These are phyloP conservation scores for Ceratocystis harringtonii DNA, from an alignment of 2,329 filamentous ascomycete species.

Conservation along the genomic window DNA sequence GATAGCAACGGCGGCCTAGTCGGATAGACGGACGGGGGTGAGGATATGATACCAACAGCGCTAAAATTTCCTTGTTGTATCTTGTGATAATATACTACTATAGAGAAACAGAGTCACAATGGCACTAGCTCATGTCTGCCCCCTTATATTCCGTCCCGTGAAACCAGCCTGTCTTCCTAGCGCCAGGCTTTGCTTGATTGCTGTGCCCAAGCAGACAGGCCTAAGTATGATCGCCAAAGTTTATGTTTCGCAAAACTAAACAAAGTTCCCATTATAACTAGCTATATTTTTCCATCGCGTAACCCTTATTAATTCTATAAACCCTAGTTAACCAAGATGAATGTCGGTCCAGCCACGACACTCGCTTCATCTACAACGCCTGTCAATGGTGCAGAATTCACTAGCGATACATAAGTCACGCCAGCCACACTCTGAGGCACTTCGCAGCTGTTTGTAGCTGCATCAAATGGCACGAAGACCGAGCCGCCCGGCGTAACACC, in stretches of 20 bases:
- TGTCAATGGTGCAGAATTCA: slow-evolving; percentile 35
- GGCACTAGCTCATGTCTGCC: background rate
- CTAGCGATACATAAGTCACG: slow-evolving; percentile 52
- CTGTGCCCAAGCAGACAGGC: background rate
- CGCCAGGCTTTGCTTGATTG: background rate
- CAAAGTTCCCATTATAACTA: background rate
- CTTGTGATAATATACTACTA: background rate
- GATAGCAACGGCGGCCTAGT: background rate
- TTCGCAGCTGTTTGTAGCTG: slow-evolving; percentile 37
- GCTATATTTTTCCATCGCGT: background rate
- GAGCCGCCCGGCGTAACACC: slow-evolving; percentile 40
- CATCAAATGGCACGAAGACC: slow-evolving; percentile 41
- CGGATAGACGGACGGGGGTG: background rate
- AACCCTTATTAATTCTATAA: background rate
- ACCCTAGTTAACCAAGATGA: slow-evolving; percentile 36
- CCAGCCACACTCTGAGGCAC: slow-evolving; percentile 49
- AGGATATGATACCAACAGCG: background rate
- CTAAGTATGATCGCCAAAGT: background rate
- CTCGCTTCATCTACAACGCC: slow-evolving; percentile 45
- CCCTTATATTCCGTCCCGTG: background rate
- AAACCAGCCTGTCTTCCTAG: background rate
- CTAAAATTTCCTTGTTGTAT: background rate
- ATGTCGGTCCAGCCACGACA: slow-evolving; percentile 50
- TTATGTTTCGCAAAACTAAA: background rate
- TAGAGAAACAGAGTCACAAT: background rate